Percentiles rank a stretch among this genome's conserved stretches.
These are phyloP conservation scores for Symbiodinium pilosum DNA, from an alignment of 73 alveolate species.

Conservation along the genomic window DNA sequence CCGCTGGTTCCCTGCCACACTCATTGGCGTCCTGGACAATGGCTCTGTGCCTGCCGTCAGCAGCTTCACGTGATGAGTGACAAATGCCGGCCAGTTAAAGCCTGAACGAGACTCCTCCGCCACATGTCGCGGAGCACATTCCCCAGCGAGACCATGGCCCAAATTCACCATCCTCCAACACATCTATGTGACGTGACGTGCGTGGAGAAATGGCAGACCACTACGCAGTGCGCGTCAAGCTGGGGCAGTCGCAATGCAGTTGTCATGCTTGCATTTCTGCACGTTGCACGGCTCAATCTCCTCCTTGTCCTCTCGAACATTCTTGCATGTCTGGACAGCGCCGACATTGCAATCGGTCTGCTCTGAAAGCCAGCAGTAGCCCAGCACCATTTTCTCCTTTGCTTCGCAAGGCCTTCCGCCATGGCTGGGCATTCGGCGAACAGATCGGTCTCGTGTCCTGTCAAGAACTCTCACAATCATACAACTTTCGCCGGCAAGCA, in stretches of 20 bases:
- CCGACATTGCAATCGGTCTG: no score
- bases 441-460: constrained; percentile 32
- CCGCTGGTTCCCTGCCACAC: neutral
- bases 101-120: constrained; percentile 18
- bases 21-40: constrained; percentile 19
- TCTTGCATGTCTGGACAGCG: no score
- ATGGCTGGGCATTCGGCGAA: constrained; percentile 31
- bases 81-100: neutral
- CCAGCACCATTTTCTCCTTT: neutral
- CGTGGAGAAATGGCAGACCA: neutral
- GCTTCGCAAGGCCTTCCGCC: neutral
- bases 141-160: constrained; percentile 5
- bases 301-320: constrained; percentile 10
- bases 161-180: neutral
- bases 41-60: neutral
- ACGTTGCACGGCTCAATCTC: constrained; percentile 7
- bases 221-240: neutral
- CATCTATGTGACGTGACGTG: no score
- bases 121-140: constrained; percentile 7
- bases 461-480: neutral
- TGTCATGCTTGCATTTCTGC: neutral
- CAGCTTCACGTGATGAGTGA: neutral
- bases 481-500: neutral
- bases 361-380: no score
- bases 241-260: neutral